A percentile compares a stretch with the other conserved stretches of the same genome.
These are phyloP conservation scores for Prinsepia uniflora DNA, from an alignment of 306 rosid genomes.

Conservation along the genomic window DNA sequence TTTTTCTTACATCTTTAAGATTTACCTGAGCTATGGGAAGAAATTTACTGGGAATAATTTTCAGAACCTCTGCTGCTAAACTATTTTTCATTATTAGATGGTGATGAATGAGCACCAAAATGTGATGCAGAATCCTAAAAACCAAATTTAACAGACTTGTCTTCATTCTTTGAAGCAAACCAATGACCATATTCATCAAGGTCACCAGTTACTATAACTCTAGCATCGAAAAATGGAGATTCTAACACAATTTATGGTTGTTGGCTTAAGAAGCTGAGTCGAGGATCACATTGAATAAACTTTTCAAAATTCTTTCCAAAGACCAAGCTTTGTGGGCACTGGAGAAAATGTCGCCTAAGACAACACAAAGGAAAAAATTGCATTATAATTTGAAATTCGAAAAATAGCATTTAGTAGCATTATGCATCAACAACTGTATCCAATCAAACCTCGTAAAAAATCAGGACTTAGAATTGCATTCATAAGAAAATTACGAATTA, in stretches of 20 bases:
- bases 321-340: constrained; percentile 67
- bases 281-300: constrained; percentile 77
- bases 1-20: too few relatives aligned
- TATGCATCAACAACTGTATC: not conserved
- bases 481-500: not conserved
- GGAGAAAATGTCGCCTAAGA: constrained; percentile 75
- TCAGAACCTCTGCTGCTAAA: too few relatives aligned
- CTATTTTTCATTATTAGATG: too few relatives aligned
- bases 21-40: too few relatives aligned
- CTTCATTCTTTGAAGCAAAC: constrained; percentile 37
- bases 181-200: constrained; percentile 37
- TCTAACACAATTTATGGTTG: constrained; percentile 72
- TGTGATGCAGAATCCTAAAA: too few relatives aligned
- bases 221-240: constrained; percentile 62
- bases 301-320: constrained; percentile 81
- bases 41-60: too few relatives aligned
- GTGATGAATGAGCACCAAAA: too few relatives aligned
- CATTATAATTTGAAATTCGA: not conserved
- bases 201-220: constrained; percentile 45
- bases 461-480: not conserved
- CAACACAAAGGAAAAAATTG: constrained; percentile 8
- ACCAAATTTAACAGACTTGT: not conserved
- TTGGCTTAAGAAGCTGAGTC: constrained; percentile 69
- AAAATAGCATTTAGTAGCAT: constrained; percentile 10
- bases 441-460: not conserved